phyloP scores from a whole-genome alignment of 805 yeast species.

The Lachancea sp. region DNA sequence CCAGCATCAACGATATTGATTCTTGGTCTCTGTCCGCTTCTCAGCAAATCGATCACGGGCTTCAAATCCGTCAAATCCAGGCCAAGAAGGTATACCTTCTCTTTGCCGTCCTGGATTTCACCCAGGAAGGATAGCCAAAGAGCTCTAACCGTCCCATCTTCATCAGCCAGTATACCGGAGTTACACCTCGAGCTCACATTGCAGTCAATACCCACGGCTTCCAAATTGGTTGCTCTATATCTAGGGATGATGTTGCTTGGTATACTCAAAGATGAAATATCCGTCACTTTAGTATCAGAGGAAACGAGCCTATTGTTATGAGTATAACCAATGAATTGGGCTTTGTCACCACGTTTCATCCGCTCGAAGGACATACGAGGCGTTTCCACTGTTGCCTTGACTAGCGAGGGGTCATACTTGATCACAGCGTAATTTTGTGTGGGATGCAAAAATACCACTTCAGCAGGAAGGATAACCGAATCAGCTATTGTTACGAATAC shows the following conservation, averaged over 20 bases:
- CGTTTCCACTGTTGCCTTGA: slow-evolving; percentile 62
- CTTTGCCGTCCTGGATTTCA: slow-evolving; percentile 56
- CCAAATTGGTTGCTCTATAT: slow-evolving; percentile 79
- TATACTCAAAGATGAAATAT: slow-evolving; percentile 64
- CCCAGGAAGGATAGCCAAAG: slow-evolving; percentile 83
- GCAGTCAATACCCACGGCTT: slow-evolving; percentile 69
- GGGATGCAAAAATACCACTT: slow-evolving; percentile 80
- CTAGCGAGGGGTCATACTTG: slow-evolving; percentile 70
- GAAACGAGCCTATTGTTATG: slow-evolving; percentile 61
- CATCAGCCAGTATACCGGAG: slow-evolving; percentile 71
- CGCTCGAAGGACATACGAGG: slow-evolving; percentile 55
- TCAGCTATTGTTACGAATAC: slow-evolving; percentile 77
- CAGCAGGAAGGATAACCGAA: slow-evolving; percentile 71
- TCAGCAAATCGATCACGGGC: slow-evolving; percentile 50
- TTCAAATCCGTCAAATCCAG: slow-evolving; percentile 63
- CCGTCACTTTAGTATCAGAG: slow-evolving; percentile 70
- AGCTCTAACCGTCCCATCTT: slow-evolving; percentile 74
- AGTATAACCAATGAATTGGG: slow-evolving; percentile 77
- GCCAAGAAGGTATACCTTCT: slow-evolving; percentile 65
- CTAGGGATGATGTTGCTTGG: slow-evolving; percentile 70
- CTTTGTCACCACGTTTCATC: slow-evolving; percentile 67
- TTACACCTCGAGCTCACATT: slow-evolving; percentile 65
- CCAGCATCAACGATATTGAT: slow-evolving; percentile 75
- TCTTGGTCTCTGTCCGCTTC: slow-evolving; percentile 44
- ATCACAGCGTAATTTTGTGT: slow-evolving; percentile 78